These are phyloP conservation scores for Fagus crenata DNA, from an alignment of 306 rosid genomes.

Conservation along the genomic window DNA sequence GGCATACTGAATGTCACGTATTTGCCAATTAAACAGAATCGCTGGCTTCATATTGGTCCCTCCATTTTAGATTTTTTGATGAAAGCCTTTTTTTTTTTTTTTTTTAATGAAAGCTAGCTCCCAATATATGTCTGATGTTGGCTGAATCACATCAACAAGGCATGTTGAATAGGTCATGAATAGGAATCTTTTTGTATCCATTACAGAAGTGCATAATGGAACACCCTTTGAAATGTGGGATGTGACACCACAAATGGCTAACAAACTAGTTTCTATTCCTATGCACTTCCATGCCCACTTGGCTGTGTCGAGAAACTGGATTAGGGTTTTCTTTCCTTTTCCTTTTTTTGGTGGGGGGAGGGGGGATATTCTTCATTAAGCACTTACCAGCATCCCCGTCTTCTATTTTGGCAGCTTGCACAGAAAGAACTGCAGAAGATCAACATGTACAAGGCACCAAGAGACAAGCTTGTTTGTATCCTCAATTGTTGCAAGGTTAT, in stretches of 20 bases:
- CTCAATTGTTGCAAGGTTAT: conserved; percentile 96
- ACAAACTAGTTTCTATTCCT: background rate
- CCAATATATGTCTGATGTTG: background rate
- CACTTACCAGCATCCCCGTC: conserved; percentile 30
- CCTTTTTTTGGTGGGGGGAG: too few species aligned
- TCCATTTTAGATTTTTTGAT: background rate
- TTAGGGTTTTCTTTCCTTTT: too few species aligned
- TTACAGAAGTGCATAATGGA: background rate
- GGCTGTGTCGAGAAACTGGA: background rate
- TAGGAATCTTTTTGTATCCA: background rate
- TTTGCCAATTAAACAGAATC: background rate
- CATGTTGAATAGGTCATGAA: background rate
- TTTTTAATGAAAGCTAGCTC: background rate
- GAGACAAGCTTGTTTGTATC: conserved; percentile 94
- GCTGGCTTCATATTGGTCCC: background rate
- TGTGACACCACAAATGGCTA: background rate
- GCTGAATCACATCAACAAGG: background rate
- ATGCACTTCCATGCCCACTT: background rate
- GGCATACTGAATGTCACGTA: background rate
- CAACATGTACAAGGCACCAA: conserved; percentile 97
- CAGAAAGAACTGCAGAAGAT: conserved; percentile 95
- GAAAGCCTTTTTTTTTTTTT: background rate
- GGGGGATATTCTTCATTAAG: background rate
- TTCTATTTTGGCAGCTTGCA: conserved; percentile 72
- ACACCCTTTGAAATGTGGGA: background rate